Conservation (phyloP, 495 filamentous ascomycete species). For the Lepidopterella palustris region DNA sequence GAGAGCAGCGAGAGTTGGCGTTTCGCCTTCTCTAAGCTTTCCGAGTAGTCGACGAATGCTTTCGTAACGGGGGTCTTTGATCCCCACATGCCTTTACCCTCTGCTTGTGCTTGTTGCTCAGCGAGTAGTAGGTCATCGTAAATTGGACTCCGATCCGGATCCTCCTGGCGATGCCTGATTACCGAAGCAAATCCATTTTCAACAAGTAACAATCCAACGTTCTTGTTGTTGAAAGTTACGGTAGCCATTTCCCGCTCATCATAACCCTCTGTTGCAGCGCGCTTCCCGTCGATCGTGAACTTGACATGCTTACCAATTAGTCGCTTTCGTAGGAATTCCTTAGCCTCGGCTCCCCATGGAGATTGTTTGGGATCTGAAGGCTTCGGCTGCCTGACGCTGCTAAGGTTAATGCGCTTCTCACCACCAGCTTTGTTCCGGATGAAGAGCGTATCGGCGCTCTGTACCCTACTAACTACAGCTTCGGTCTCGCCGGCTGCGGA, state of each 20-base stretch:
- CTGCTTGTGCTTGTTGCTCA: slow-evolving; percentile 77
- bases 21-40: slow-evolving; percentile 90
- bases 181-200: slow-evolving; percentile 90
- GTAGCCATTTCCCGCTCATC: slow-evolving; percentile 94
- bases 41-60: slow-evolving; percentile 81
- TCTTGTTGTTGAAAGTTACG: slow-evolving; percentile 73
- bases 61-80: slow-evolving; percentile 73
- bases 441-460: slow-evolving; percentile 84
- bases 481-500: slow-evolving; percentile 56
- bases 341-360: slow-evolving; percentile 85
- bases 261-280: slow-evolving; percentile 81
- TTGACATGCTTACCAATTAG: slow-evolving; percentile 93
- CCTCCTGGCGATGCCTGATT: slow-evolving; percentile 86
- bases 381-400: slow-evolving; percentile 88
- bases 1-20: slow-evolving; percentile 78
- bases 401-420: slow-evolving; percentile 87
- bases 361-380: slow-evolving; percentile 71
- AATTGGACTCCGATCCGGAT: slow-evolving; percentile 82
- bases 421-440: slow-evolving; percentile 72
- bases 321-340: slow-evolving; percentile 90
- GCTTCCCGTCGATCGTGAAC: slow-evolving; percentile 81
- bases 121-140: slow-evolving; percentile 89
- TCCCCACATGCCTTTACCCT: slow-evolving; percentile 90
- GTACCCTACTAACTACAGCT: slow-evolving; percentile 73
- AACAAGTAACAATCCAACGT: slow-evolving; percentile 75